phyloP scores from a whole-genome alignment of 495 filamentous ascomycete species.

The Hypoxylon intermedium region DNA sequence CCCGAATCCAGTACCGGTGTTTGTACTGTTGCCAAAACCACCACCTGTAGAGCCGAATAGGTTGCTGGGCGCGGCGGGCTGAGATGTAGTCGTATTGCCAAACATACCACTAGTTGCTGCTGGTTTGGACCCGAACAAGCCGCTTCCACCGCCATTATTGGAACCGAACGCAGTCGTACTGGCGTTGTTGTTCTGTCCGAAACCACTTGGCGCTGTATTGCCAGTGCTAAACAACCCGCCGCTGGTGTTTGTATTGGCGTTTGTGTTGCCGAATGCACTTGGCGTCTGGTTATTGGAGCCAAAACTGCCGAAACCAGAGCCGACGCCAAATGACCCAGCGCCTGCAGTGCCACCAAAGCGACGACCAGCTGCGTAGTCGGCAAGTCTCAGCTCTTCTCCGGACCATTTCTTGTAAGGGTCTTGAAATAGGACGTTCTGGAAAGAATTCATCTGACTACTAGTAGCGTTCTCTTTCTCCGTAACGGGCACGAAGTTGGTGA shows the following conservation, averaged over 20 bases:
- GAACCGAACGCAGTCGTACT: slow-evolving; percentile 53
- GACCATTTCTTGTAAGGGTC: slow-evolving; percentile 87
- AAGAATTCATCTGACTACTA: slow-evolving; percentile 66
- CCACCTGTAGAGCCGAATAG: slow-evolving; percentile 63
- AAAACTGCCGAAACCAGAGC: slow-evolving; percentile 65
- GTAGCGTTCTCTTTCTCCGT: slow-evolving; percentile 79
- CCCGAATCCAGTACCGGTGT: slow-evolving; percentile 48
- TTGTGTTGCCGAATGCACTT: slow-evolving; percentile 53
- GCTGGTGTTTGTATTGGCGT: slow-evolving; percentile 43
- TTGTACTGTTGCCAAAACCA: slow-evolving; percentile 29
- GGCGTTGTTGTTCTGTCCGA: slow-evolving; percentile 54
- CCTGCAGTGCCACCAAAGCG: slow-evolving; percentile 80
- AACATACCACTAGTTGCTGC: slow-evolving; percentile 55
- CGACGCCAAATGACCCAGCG: slow-evolving; percentile 79
- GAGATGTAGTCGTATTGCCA: slow-evolving; percentile 54
- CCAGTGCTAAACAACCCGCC: slow-evolving; percentile 60
- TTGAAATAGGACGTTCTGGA: slow-evolving; percentile 87
- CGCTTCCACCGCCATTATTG: slow-evolving; percentile 44
- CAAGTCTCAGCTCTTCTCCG: slow-evolving; percentile 86
- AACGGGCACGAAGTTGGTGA: slow-evolving; percentile 71
- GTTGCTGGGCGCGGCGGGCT: slow-evolving; percentile 37
- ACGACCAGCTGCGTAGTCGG: slow-evolving; percentile 87
- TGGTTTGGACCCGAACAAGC: slow-evolving; percentile 59
- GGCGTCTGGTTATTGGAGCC: slow-evolving; percentile 47
- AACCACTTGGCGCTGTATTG: slow-evolving; percentile 59